phyloP scores from a whole-genome alignment of 257 asterid species.

The Solanum clarkiae region DNA sequence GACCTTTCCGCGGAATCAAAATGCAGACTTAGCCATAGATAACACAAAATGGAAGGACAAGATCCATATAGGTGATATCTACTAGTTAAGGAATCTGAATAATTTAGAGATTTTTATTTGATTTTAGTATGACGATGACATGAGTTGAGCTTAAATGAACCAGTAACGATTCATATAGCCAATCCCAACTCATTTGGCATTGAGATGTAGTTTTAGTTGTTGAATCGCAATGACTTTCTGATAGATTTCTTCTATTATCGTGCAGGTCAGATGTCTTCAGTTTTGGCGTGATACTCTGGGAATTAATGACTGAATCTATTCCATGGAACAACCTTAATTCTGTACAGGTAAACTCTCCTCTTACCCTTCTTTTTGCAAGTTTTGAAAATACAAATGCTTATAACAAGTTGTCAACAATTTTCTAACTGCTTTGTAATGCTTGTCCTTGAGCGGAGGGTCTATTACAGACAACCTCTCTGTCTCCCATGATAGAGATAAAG shows the following conservation, averaged over 20 bases:
- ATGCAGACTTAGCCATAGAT: background rate
- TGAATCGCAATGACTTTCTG: background rate
- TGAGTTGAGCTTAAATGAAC: background rate
- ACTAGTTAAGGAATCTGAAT: too few species aligned
- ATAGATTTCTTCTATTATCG: background rate
- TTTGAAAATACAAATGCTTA: background rate
- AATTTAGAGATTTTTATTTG: too few species aligned
- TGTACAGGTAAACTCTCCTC: conserved; percentile 34
- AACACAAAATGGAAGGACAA: too few species aligned
- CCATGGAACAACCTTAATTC: conserved; percentile 61
- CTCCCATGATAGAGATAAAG: conserved; percentile 16
- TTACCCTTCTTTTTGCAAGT: background rate
- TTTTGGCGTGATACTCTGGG: conserved; percentile 72
- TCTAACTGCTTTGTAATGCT: background rate
- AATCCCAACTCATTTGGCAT: background rate
- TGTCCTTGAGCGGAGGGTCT: background rate
- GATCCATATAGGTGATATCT: too few species aligned
- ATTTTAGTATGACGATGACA: background rate
- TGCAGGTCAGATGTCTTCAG: conserved; percentile 70
- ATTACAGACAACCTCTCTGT: background rate
- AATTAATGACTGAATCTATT: conserved; percentile 45
- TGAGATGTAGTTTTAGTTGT: background rate
- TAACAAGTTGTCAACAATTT: background rate
- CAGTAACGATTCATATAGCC: background rate
- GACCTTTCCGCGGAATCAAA: background rate